A percentile compares a stretch with the other conserved stretches of the same genome.
Conservation (phyloP, 2,329 filamentous ascomycete species). For the Trematosphaeria pertusa region DNA sequence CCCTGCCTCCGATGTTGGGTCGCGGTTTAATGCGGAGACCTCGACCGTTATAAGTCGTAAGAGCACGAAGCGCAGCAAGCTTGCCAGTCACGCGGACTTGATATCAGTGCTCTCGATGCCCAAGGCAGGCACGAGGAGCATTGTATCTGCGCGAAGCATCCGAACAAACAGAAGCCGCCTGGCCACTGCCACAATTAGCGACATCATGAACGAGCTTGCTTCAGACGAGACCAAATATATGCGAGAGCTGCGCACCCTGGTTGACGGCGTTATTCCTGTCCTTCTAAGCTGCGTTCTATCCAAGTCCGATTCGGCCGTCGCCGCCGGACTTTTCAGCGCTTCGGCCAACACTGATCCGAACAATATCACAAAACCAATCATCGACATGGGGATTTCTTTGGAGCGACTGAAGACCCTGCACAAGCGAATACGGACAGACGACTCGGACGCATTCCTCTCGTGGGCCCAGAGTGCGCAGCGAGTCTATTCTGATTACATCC, state of each 20-base stretch:
- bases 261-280: conserved; percentile 94
- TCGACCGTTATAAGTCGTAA: conserved; percentile 52
- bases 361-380: conserved; percentile 81
- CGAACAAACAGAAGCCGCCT: conserved; percentile 73
- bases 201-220: conserved; percentile 79
- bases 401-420: conserved; percentile 84
- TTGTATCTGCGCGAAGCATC: conserved; percentile 79
- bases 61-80: conserved; percentile 64
- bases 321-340: conserved; percentile 71
- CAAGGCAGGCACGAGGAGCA: conserved; percentile 68
- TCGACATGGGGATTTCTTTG: conserved; percentile 90
- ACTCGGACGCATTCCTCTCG: conserved; percentile 73
- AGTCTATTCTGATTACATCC: conserved; percentile 84
- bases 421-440: conserved; percentile 76
- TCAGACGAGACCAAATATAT: conserved; percentile 88
- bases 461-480: conserved; percentile 83
- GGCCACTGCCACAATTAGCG: conserved; percentile 72
- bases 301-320: conserved; percentile 69
- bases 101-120: conserved; percentile 88
- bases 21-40: conserved; percentile 39
- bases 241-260: conserved; percentile 88
- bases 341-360: conserved; percentile 62
- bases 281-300: conserved; percentile 84
- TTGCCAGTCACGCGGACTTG: conserved; percentile 92
- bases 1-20: conserved; percentile 37